Evolutionary conservation across 768 basidiomycete species (phyloP).

Genomic region (Tulasnella sp.): DNA sequence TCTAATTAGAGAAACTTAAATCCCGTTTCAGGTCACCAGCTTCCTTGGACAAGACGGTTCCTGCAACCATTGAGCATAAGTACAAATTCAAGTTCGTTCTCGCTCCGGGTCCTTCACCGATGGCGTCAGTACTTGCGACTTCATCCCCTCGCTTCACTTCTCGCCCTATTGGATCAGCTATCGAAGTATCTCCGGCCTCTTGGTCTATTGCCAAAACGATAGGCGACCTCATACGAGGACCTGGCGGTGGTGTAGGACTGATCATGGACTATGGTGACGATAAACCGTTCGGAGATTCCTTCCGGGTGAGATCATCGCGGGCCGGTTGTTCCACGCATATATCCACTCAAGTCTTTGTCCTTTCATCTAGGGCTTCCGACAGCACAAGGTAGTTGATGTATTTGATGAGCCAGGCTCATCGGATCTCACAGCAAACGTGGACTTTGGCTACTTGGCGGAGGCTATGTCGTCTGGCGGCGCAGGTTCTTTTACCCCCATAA

Average conservation of each 20-base stretch:
- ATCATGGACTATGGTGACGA: conserved; percentile 85
- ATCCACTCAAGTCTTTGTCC: neutral
- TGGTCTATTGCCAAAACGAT: conserved; percentile 59
- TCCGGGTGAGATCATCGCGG: conserved; percentile 46
- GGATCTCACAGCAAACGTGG: conserved; percentile 94
- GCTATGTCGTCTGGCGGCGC: conserved; percentile 35
- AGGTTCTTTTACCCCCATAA: conserved; percentile 8
- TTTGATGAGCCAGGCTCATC: conserved; percentile 79
- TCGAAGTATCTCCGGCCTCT: conserved; percentile 71
- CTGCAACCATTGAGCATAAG: too few relatives aligned
- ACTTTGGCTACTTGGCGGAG: conserved; percentile 82
- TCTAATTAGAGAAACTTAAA: neutral
- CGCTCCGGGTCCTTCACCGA: conserved; percentile 2
- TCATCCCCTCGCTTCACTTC: conserved; percentile 58
- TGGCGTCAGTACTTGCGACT: conserved; percentile 40
- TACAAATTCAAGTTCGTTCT: conserved; percentile 15
- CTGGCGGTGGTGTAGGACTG: conserved; percentile 41
- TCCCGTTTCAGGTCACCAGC: too few relatives aligned
- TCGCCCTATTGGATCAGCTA: conserved; percentile 55
- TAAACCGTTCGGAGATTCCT: conserved; percentile 56
- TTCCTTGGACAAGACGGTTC: too few relatives aligned
- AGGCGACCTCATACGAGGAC: conserved; percentile 47
- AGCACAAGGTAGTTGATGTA: conserved; percentile 73
- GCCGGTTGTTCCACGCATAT: neutral
- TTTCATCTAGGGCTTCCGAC: conserved; percentile 66